Conservation (phyloP, 495 filamentous ascomycete species). For the Aspergillus funiculosus region DNA sequence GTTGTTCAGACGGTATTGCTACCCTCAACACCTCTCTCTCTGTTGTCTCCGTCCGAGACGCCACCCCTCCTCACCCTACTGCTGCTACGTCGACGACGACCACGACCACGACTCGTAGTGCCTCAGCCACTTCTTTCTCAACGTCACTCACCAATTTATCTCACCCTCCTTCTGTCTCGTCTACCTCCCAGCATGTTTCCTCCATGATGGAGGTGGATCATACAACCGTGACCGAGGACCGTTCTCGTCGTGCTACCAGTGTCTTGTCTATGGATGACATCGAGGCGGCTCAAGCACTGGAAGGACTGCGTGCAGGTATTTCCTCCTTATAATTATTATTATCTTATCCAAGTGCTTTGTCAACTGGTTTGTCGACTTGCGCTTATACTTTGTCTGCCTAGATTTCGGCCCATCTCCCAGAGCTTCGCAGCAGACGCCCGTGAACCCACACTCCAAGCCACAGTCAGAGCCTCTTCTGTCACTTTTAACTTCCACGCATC, state of each 20-base stretch:
- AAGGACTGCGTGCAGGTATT: conserved; percentile 75
- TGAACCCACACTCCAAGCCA: conserved; percentile 23
- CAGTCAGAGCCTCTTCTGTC: conserved; percentile 68
- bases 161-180: conserved; percentile 9
- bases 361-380: background rate
- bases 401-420: conserved; percentile 34
- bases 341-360: background rate
- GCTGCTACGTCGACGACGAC: too few species aligned
- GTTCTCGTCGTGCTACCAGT: conserved; percentile 41
- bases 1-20: conserved; percentile 18
- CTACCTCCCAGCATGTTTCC: conserved; percentile 29
- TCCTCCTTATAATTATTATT: conserved; percentile 1
- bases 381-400: conserved; percentile 6
- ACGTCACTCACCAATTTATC: conserved; percentile 11
- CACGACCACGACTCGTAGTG: conserved; percentile 7
- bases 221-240: conserved; percentile 31
- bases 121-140: conserved; percentile 11
- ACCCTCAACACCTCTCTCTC: conserved; percentile 16
- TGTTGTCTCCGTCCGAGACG: conserved; percentile 18
- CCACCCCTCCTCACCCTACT: conserved; percentile 14
- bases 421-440: conserved; percentile 25
- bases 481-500: conserved; percentile 73
- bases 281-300: conserved; percentile 82
- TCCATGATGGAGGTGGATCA: conserved; percentile 41
- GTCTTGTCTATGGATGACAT: conserved; percentile 74